Evolutionary conservation across 2,329 filamentous ascomycete genomes (phyloP).

Genomic region (Keithomyces neogunnii): DNA sequence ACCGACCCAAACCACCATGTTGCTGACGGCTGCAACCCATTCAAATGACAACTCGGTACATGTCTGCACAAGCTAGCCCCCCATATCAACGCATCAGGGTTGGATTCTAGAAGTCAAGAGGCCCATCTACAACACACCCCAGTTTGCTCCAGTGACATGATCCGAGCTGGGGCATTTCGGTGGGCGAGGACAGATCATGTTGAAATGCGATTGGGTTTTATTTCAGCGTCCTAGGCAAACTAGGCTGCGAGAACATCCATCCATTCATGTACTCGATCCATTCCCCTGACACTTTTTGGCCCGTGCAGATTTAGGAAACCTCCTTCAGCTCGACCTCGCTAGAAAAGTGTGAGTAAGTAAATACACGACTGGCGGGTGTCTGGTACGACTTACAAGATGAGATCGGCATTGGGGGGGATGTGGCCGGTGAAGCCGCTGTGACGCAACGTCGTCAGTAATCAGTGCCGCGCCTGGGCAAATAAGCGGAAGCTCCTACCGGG

Average conservation of each 20-base stretch:
- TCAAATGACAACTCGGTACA: too few relatives aligned
- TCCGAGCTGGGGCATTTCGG: too few relatives aligned
- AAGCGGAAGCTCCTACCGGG: constrained; percentile 36
- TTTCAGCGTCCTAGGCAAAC: too few relatives aligned
- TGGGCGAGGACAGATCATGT: too few relatives aligned
- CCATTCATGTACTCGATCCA: neutral
- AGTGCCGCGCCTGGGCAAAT: neutral
- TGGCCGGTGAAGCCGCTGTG: constrained; percentile 66
- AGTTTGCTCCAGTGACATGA: too few relatives aligned
- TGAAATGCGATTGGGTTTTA: too few relatives aligned
- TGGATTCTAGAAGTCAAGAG: too few relatives aligned
- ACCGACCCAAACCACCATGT: too few relatives aligned
- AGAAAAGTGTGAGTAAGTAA: neutral
- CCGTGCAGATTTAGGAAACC: neutral
- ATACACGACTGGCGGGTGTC: neutral
- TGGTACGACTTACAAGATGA: constrained; percentile 24
- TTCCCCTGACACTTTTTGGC: neutral
- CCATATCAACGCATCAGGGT: too few relatives aligned
- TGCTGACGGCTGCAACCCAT: too few relatives aligned
- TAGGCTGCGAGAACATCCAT: neutral
- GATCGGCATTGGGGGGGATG: constrained; percentile 65
- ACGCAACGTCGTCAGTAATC: neutral
- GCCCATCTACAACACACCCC: too few relatives aligned
- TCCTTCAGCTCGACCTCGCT: constrained; percentile 9
- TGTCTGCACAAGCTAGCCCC: too few relatives aligned